Evolutionary conservation across 2,329 filamentous ascomycete genomes (phyloP).

Genomic region (Colletotrichum truncatum): DNA sequence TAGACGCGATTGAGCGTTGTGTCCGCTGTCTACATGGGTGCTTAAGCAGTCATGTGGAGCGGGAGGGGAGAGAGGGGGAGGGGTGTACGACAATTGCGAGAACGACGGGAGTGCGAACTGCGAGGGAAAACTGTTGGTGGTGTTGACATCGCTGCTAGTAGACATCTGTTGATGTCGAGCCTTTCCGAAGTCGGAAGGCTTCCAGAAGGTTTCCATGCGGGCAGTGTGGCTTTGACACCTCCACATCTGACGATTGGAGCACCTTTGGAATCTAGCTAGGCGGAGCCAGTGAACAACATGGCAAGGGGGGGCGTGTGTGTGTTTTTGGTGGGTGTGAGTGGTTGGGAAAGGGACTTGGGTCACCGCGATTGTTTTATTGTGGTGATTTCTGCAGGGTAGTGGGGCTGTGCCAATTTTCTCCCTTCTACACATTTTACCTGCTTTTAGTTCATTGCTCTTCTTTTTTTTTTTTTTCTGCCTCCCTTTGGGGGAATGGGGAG

Average conservation of each 20-base stretch:
- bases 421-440: neutral
- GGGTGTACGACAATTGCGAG: neutral
- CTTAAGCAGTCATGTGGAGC: constrained; percentile 25
- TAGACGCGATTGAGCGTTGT: constrained; percentile 11
- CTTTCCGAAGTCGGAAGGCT: constrained; percentile 21
- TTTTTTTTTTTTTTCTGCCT: neutral
- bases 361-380: neutral
- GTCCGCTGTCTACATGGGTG: neutral
- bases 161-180: neutral
- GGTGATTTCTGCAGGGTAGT: constrained; percentile 16
- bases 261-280: neutral
- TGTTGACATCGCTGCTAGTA: neutral
- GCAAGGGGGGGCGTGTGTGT: neutral
- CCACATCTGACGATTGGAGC: constrained; percentile 15
- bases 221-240: constrained; percentile 23
- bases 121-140: neutral
- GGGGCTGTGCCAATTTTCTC: constrained; percentile 11
- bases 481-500: neutral
- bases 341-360: constrained; percentile 1
- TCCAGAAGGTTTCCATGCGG: constrained; percentile 26
- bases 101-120: neutral
- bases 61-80: neutral
- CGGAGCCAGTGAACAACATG: neutral
- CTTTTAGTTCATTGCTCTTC: neutral
- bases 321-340: neutral